These are phyloP conservation scores for Verticillium zaregamsianum DNA, from an alignment of 2,329 filamentous ascomycete species.

Conservation along the genomic window DNA sequence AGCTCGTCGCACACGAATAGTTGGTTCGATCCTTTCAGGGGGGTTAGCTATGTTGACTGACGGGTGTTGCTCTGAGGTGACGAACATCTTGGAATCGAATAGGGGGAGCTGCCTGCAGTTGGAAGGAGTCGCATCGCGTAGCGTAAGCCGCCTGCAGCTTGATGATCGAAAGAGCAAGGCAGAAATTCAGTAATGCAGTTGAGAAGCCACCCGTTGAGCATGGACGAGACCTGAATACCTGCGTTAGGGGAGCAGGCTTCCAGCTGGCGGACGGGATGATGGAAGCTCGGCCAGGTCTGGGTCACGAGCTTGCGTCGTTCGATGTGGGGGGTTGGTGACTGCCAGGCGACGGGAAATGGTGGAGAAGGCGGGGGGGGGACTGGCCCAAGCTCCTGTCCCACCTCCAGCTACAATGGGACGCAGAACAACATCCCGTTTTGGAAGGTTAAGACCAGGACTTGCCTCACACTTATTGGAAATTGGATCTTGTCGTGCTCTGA, in stretches of 20 bases:
- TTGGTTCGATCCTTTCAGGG: slow-evolving; percentile 64
- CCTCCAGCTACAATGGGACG: no score
- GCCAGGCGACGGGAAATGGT: background rate
- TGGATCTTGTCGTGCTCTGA: no score
- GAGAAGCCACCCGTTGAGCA: background rate
- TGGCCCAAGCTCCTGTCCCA: background rate
- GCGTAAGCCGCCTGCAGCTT: background rate
- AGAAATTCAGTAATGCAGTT: background rate
- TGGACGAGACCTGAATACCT: background rate
- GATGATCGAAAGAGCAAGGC: background rate
- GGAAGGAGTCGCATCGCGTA: background rate
- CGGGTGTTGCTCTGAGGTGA: background rate
- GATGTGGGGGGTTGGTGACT: background rate
- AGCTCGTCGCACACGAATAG: slow-evolving; percentile 74
- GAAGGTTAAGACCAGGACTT: no score
- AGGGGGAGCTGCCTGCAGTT: background rate
- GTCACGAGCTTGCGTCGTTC: background rate
- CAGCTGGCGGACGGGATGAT: background rate
- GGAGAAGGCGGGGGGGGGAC: background rate
- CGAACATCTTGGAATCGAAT: background rate
- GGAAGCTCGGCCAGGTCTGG: background rate
- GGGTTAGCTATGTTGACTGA: background rate
- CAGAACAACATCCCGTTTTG: no score
- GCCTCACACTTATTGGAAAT: no score
- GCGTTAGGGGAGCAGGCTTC: background rate